Evolutionary conservation across 2,329 filamentous ascomycete species (phyloP), one percentile per base, ranked within the genome.

Genomic region (Chalaropsis thielavioides): DNA sequence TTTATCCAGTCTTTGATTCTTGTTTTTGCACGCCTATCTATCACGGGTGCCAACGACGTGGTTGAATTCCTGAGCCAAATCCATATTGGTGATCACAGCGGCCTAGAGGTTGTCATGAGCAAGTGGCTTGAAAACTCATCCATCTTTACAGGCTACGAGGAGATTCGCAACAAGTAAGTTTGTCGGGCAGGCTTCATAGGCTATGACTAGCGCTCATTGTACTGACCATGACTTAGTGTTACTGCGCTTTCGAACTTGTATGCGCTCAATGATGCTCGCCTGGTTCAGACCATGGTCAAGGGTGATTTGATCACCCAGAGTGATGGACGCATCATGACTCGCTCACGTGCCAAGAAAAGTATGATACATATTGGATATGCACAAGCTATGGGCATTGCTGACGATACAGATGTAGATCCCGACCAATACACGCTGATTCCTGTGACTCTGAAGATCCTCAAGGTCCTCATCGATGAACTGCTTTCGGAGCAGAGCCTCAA

Each of bases 101-200:
- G 92, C n/a, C 78, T 99, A 7, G 84, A 92, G 68, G 86, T 96
- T 27, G 94, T 99, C 2, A 78, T 97, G 69, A 82, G 86, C 75
- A 96, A 97, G 76, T 99, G 94, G 94, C 80, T 99, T 0, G 94
- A 97, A 77, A 96, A 97, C 75, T 96, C 91, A 3, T 83, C 95
- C 74, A 95, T 88, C 74, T 99, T 99, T 76, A 91, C 91, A n/a
- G 94, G 94, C 13, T 99, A 96, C 71, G 92, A 97, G 71, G 92
- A 96, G 74, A 97, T 97, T 70, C 84, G 92, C 70, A 90, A 96
- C 75, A 99, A 97, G 89, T 92, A 78, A 75, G 85, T 78, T n/a
- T 40, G 8, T 19, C 4, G 6, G 13, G 15, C 24, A 31, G 17
- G 17, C 2, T 24, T 10, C 58, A 40, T 6, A 15, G 17, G 54